Evolutionary conservation across 345 rosid species (phyloP), one percentile per base, ranked within the genome.

Genomic region (Salix arbutifolia): DNA sequence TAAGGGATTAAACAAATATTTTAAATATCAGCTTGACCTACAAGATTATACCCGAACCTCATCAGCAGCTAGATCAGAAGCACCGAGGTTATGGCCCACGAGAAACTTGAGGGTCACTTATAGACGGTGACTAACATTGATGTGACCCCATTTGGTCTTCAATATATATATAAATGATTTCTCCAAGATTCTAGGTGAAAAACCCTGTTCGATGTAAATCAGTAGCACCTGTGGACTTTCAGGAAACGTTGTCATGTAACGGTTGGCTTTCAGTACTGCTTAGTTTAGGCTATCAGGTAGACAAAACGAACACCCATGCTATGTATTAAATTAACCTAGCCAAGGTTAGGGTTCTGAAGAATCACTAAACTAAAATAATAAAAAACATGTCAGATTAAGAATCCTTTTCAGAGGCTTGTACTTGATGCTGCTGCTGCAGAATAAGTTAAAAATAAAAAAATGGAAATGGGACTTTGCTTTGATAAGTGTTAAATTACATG

Each of bases 51-150:
- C 31, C 28, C 28, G 28, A 28, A 28, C 28, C 31, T 30, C 31
- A 30, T 30, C 31, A 2, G 31, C 31, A 30, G 31, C 31, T 30
- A 30, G 31, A 30, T 30, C 31, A 30, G 31, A 30, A 30, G 31
- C 31, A 30, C 31, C 31, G 68, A 19, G 78, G 73, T 64, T 76
- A 61, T 68, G 91, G 74, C 86, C 80, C 84, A 86, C 85, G 83
- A 69, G n/a, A 79, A 78, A 48, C 75, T 67, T 85, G 69, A 85
- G 86, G 77, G 90, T 68, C 85, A 83, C 48, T 65, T 48, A 1
- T 2, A 8, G n/a, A 28, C 23, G 6, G 26, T 67, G 70, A 25
- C 48, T 67, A 21, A 21, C 25, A 18, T 30, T 37, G 18, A 67
- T 9, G 70, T 2, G 70, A 67, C 70, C 42, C 70, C 48, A 14